These are phyloP conservation scores for Elsinoe ampelina DNA, from an alignment of 2,329 filamentous ascomycete genomes.

Conservation along the genomic window DNA sequence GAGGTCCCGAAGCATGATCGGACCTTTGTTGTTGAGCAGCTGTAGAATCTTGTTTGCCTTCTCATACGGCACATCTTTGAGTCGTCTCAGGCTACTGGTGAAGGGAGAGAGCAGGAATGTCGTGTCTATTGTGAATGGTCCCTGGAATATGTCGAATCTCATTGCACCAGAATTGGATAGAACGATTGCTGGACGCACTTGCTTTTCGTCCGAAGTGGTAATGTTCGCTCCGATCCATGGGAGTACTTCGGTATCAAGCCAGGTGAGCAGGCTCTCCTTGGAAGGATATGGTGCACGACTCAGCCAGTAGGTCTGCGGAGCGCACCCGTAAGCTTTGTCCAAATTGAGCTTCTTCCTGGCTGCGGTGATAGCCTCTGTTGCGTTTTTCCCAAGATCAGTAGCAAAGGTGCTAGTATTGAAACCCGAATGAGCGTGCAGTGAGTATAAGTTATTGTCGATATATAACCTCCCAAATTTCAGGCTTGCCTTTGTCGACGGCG, in stretches of 20 bases:
- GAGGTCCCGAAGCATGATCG: conserved; percentile 34
- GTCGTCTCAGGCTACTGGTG: conserved; percentile 63
- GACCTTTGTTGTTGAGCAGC: conserved; percentile 49
- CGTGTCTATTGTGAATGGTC: conserved; percentile 78
- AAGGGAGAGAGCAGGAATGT: conserved; percentile 86
- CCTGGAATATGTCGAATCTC: conserved; percentile 92
- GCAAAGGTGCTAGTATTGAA: conserved; percentile 63
- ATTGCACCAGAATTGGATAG: conserved; percentile 85
- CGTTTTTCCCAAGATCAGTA: conserved; percentile 63
- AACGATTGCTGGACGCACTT: conserved; percentile 56
- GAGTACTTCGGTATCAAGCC: conserved; percentile 67
- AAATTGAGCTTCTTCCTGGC: conserved; percentile 63
- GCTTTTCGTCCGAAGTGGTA: conserved; percentile 22
- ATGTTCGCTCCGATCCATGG: conserved; percentile 49
- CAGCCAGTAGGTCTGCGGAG: conserved; percentile 73
- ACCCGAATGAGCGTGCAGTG: conserved; percentile 70
- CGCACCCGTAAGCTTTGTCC: conserved; percentile 71
- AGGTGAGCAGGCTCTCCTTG: conserved; percentile 67
- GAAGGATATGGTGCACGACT: conserved; percentile 65
- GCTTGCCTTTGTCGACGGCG: conserved; percentile 21
- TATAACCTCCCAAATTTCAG: conserved; percentile 64
- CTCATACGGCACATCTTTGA: conserved; percentile 72
- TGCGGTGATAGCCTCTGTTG: conserved; percentile 58
- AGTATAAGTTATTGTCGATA: conserved; percentile 88
- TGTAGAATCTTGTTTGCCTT: conserved; percentile 60